Percentiles rank a stretch among this genome's conserved stretches.
phyloP scores from a whole-genome alignment of 2,329 filamentous ascomycete genomes.

The Penicillium corylophilum region DNA sequence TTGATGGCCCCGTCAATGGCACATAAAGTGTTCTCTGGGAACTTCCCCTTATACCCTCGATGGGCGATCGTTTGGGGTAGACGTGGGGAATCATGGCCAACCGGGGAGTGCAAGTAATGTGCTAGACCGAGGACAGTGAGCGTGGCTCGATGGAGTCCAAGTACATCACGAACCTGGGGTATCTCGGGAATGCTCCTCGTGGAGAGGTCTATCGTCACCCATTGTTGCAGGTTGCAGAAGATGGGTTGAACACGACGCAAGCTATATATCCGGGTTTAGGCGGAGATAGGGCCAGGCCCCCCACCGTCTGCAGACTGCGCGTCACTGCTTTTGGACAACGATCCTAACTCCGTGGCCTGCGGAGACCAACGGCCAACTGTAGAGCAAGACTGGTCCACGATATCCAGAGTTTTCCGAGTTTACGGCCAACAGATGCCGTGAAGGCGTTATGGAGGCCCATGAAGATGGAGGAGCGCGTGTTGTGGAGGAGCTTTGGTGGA shows the following conservation, averaged over 20 bases:
- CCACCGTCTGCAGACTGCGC: background rate
- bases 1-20: conserved; percentile 73
- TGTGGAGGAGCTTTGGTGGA: background rate
- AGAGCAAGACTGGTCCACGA: background rate
- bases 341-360: background rate
- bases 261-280: conserved; percentile 13
- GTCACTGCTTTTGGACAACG: background rate
- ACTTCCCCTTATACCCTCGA: conserved; percentile 61
- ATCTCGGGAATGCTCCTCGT: background rate
- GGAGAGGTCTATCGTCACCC: background rate
- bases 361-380: background rate
- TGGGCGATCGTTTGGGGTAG: conserved; percentile 44
- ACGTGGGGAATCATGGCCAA: background rate
- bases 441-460: background rate
- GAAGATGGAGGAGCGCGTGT: too few relatives aligned
- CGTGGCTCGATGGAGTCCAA: background rate
- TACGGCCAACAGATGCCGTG: background rate
- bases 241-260: background rate
- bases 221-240: conserved; percentile 6
- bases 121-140: conserved; percentile 5
- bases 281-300: conserved; percentile 10
- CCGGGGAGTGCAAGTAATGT: conserved; percentile 13
- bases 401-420: background rate
- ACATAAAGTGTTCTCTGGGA: conserved; percentile 82
- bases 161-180: conserved; percentile 8